A percentile compares a stretch with the other conserved stretches of the same genome.
Evolutionary conservation across 1,284 basidiomycete species (phyloP).

Genomic region (Leucoagaricus sp.): DNA sequence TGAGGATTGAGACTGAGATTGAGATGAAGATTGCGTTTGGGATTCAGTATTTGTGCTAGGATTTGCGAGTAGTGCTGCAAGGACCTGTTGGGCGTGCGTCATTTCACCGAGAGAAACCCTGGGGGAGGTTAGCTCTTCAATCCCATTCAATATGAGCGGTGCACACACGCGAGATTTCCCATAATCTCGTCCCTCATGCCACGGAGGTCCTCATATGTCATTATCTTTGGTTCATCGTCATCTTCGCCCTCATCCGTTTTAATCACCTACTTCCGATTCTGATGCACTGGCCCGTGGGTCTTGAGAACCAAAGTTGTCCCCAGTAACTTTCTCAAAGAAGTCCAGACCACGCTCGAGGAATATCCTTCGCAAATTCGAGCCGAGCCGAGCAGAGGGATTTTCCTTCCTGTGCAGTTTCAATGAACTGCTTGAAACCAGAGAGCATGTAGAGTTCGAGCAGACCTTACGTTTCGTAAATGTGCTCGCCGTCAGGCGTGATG

Average conservation of each 20-base stretch:
- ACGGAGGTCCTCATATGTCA: slow-evolving; percentile 73
- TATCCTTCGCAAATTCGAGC: slow-evolving; percentile 65
- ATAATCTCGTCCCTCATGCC: slow-evolving; percentile 72
- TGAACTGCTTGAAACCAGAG: slow-evolving; percentile 19
- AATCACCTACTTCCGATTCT: slow-evolving; percentile 18
- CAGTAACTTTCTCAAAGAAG: slow-evolving; percentile 62
- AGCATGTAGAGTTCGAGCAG: slow-evolving; percentile 9
- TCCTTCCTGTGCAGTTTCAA: slow-evolving; percentile 44
- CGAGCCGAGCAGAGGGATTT: slow-evolving; percentile 53
- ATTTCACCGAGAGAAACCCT: slow-evolving; percentile 79
- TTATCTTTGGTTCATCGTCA: slow-evolving; percentile 37
- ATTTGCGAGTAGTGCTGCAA: slow-evolving; percentile 55
- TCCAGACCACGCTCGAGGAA: slow-evolving; percentile 71
- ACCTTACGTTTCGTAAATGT: slow-evolving; percentile 68
- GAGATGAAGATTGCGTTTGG: background rate
- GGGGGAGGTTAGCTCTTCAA: slow-evolving; percentile 19
- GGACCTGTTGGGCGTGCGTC: slow-evolving; percentile 69
- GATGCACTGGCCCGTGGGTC: slow-evolving; percentile 21
- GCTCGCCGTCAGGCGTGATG: slow-evolving; percentile 67
- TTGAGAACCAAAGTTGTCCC: slow-evolving; percentile 21
- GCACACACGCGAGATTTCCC: slow-evolving; percentile 67
- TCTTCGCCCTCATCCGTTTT: slow-evolving; percentile 21
- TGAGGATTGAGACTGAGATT: background rate
- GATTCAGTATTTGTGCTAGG: slow-evolving; percentile 21
- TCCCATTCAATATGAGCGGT: background rate